Base-by-base conservation (phyloP, 768 basidiomycete genomes). In the Boletus subcaerulescens region DNA sequence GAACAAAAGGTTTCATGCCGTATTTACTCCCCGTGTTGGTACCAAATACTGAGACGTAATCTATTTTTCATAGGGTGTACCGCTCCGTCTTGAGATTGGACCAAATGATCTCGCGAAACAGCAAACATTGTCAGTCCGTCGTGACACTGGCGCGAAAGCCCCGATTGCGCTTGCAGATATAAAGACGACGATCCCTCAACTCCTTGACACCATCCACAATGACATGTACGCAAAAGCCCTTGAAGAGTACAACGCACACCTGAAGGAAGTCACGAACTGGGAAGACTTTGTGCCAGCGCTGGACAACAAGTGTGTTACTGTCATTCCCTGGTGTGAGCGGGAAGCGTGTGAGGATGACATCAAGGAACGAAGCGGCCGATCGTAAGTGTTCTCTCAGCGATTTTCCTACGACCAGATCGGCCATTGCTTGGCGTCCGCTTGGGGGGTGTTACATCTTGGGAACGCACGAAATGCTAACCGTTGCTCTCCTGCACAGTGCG, bases 341-440 rank as follows among this genome's bases (percentile, higher is more conserved):
- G 91, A 91, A 68, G 80, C 79, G 14, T 99, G 97, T 66, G 97
- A 99, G 72, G 96, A 99, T 69, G 91, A 94, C 64, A 98, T 99
- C 80, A 98, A 99, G 78, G 93, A 98, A 65, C 80, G 91, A 58
- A 92, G 87, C 67, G 92, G 85, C 53, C 78, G 84, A 70, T 83
- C 88, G 91, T 95, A 72, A 78, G 61, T 64, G 60, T 57, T 53
- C 15, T 47, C 11, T 42, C 9, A 0, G 11, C 26, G 14, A 22
- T 32, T 44, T 40, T 51, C 29, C 22, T 50, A 45, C 24, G n/a
- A 9, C 17, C 33, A 13, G 24, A 36, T 32, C 18, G 38, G 47
- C 31, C n/a, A 14, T 14, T 35, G 33, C 33, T 10, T 14, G n/a
- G 38, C 9, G 15, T 12, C n/a, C 18, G 32, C n/a, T 35, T 9